These are phyloP conservation scores for Phaeolepiota aurea DNA, from an alignment of 768 basidiomycete species.

Conservation along the genomic window DNA sequence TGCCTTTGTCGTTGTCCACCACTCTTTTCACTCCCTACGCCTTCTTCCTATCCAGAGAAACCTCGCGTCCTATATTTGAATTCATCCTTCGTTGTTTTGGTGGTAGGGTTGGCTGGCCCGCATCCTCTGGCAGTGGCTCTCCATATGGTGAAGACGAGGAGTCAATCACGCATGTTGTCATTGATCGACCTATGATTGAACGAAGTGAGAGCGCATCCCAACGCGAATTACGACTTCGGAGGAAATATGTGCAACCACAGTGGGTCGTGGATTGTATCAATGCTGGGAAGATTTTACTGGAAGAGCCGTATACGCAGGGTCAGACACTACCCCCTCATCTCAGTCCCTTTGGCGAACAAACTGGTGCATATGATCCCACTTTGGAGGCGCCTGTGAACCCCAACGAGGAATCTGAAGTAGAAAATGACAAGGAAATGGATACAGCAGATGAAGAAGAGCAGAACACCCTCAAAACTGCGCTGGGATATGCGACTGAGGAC, in stretches of 20 bases:
- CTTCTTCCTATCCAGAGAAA: constrained; percentile 92
- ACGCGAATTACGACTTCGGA: constrained; percentile 51
- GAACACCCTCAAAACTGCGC: constrained; percentile 21
- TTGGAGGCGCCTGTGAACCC: constrained; percentile 23
- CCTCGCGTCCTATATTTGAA: constrained; percentile 86
- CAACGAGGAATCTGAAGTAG: constrained; percentile 24
- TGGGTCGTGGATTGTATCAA: constrained; percentile 98
- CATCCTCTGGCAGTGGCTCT: constrained; percentile 74
- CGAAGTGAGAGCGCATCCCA: constrained; percentile 47
- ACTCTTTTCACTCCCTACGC: constrained; percentile 78
- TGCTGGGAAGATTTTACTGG: constrained; percentile 71
- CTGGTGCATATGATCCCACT: constrained; percentile 69
- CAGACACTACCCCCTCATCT: constrained; percentile 87
- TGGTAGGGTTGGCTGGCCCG: constrained; percentile 85
- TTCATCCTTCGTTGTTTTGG: constrained; percentile 90
- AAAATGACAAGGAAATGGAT: constrained; percentile 15
- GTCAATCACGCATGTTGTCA: constrained; percentile 89
- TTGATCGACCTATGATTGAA: constrained; percentile 72
- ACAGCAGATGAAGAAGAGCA: constrained; percentile 10
- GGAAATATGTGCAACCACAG: constrained; percentile 93
- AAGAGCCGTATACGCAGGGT: constrained; percentile 82
- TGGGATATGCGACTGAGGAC: constrained; percentile 30
- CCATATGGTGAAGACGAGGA: constrained; percentile 71
- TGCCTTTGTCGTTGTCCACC: constrained; percentile 48
- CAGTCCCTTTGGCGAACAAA: constrained; percentile 85